A percentile compares a stretch with the other conserved stretches of the same genome.
Evolutionary conservation across 2,329 filamentous ascomycete species (phyloP).

Genomic region (Sporothrix brasiliensis): DNA sequence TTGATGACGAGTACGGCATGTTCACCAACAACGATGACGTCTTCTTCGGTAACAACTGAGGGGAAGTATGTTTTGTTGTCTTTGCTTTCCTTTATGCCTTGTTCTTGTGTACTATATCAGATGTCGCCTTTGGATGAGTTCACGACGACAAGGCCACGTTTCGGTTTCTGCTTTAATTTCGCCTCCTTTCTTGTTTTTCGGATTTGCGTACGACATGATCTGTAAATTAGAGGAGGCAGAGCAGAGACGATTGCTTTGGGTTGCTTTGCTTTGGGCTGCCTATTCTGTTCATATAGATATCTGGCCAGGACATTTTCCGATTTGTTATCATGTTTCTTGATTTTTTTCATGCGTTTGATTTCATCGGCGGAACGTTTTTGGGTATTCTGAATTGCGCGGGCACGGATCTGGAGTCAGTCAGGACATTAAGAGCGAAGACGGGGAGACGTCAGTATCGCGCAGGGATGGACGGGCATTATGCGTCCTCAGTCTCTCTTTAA

Average conservation of each 20-base stretch:
- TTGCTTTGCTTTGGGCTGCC: background rate
- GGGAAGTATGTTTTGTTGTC: background rate
- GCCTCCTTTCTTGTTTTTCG: constrained; percentile 11
- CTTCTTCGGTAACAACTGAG: constrained; percentile 49
- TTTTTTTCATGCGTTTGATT: constrained; percentile 17
- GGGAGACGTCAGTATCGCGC: constrained; percentile 5
- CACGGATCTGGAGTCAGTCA: constrained; percentile 32
- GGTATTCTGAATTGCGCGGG: constrained; percentile 32
- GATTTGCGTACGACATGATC: constrained; percentile 18
- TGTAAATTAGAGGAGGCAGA: constrained; percentile 19
- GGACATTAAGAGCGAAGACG: constrained; percentile 13
- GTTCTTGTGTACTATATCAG: constrained; percentile 30
- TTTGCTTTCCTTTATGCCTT: constrained; percentile 20
- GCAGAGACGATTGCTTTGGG: background rate
- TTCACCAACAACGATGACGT: constrained; percentile 56
- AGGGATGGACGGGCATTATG: constrained; percentile 4
- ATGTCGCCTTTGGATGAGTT: constrained; percentile 31
- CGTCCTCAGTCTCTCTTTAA: constrained; percentile 21
- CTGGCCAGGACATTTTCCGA: constrained; percentile 9
- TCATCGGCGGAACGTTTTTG: constrained; percentile 23
- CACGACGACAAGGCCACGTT: constrained; percentile 29
- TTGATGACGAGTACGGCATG: constrained; percentile 60
- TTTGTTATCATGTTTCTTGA: background rate
- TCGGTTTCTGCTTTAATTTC: background rate
- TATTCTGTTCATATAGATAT: constrained; percentile 12